Base-by-base conservation (phyloP, 441 rosid species). In the Croton setiger region DNA sequence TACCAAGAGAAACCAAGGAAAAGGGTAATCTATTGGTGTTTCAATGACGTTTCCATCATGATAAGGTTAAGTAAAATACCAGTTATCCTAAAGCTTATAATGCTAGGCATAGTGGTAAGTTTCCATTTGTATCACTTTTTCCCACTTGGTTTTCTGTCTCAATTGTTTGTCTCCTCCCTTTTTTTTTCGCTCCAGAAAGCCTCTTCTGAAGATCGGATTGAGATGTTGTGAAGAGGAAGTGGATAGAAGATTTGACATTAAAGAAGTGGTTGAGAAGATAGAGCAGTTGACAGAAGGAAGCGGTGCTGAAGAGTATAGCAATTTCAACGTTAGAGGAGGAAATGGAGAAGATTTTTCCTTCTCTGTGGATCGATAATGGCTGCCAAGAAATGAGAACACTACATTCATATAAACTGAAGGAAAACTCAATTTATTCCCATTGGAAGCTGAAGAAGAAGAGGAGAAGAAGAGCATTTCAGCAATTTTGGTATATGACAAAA, bases 1-100 rank as follows among this genome's bases (percentile, higher is more conserved):
- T 79, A 72, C 64, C 89, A 93, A 98, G 99, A 91, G 88, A 96
- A 91, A 73, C n/a, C n/a, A n/a, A n/a, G n/a, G n/a, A n/a, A n/a
- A n/a, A n/a, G n/a, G n/a, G n/a, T n/a, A n/a, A n/a, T n/a, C n/a
- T n/a, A n/a, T n/a, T n/a, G n/a, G n/a, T n/a, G n/a, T n/a, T n/a
- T n/a, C n/a, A n/a, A n/a, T n/a, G n/a, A n/a, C n/a, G n/a, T n/a
- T n/a, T n/a, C n/a, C n/a, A n/a, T n/a, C n/a, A n/a, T n/a, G n/a
- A n/a, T n/a, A n/a, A n/a, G n/a, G n/a, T n/a, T n/a, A n/a, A n/a
- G n/a, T n/a, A n/a, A n/a, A n/a, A n/a, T n/a, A n/a, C n/a, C n/a
- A n/a, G n/a, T n/a, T n/a, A n/a, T n/a, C n/a, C n/a, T n/a, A n/a
- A n/a, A n/a, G n/a, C n/a, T n/a, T n/a, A n/a, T n/a, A n/a, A n/a